phyloP scores from a whole-genome alignment of 176 grass and related monocot genomes.

The Hyparrhenia diplandra region DNA sequence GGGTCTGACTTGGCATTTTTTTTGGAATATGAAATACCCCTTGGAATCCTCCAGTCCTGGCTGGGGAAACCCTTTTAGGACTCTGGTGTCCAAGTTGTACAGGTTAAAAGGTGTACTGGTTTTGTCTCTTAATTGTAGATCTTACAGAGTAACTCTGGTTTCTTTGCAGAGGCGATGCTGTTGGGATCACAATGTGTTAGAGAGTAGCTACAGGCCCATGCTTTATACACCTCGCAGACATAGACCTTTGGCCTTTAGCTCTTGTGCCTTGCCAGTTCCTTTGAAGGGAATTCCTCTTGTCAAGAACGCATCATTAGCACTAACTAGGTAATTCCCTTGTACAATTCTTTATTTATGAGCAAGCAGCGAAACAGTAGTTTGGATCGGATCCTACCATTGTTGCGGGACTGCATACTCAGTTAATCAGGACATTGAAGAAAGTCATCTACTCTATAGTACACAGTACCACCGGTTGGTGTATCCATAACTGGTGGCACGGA shows the following conservation, averaged over 20 bases:
- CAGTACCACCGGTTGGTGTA: background rate
- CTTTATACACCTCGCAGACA: constrained; percentile 37
- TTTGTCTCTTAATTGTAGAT: constrained; percentile 8
- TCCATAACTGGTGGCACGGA: background rate
- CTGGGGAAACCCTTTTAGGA: background rate
- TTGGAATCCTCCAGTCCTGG: background rate
- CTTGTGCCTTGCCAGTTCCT: constrained; percentile 55
- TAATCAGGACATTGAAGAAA: background rate
- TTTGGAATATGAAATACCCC: background rate
- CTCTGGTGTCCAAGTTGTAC: background rate
- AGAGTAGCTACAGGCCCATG: constrained; percentile 53
- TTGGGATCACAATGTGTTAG: constrained; percentile 38
- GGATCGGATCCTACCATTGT: background rate
- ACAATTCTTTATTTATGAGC: background rate
- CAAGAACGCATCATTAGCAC: constrained; percentile 56
- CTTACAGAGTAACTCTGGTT: constrained; percentile 17
- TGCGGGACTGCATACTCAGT: background rate
- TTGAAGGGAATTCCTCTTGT: constrained; percentile 61
- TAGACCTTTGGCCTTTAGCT: constrained; percentile 37
- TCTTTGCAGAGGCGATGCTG: constrained; percentile 45
- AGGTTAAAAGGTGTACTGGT: too few relatives aligned
- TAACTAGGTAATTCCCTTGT: constrained; percentile 57
- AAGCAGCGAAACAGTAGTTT: background rate
- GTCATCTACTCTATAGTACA: background rate
- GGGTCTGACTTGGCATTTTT: background rate